Evolutionary conservation across 805 yeast genomes (phyloP).

Genomic region (Zygosaccharomyces bisporus): DNA sequence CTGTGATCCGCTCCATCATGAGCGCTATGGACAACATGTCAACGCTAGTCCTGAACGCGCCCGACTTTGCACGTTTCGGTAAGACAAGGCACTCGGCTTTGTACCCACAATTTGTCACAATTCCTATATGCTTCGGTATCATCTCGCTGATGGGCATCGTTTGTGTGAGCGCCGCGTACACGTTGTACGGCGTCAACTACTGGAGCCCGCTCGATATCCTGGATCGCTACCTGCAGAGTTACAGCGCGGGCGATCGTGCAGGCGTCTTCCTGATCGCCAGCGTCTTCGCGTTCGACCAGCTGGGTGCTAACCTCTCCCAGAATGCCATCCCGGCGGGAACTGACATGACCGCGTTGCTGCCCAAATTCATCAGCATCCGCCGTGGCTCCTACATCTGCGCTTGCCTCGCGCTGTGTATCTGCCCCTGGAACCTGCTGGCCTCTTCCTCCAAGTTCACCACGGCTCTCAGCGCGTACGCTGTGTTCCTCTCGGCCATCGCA

Average conservation of each 20-base stretch:
- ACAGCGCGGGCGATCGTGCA: conserved; percentile 58
- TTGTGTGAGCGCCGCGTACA: conserved; percentile 73
- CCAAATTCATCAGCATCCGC: conserved; percentile 64
- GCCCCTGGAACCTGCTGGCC: conserved; percentile 79
- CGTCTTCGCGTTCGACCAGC: conserved; percentile 70
- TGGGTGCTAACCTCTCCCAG: conserved; percentile 74
- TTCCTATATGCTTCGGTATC: conserved; percentile 73
- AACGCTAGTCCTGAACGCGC: conserved; percentile 81
- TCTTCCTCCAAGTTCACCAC: conserved; percentile 73
- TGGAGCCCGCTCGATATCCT: conserved; percentile 87
- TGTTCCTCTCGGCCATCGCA: conserved; percentile 77
- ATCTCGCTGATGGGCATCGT: conserved; percentile 83
- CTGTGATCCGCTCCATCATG: conserved; percentile 73
- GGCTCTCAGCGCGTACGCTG: conserved; percentile 75
- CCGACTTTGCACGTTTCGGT: conserved; percentile 86
- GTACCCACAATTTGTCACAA: conserved; percentile 59
- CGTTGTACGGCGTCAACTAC: conserved; percentile 60
- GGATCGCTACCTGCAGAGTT: conserved; percentile 53
- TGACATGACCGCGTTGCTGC: conserved; percentile 63
- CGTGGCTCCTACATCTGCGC: conserved; percentile 83
- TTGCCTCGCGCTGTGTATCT: conserved; percentile 59
- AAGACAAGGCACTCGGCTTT: conserved; percentile 48
- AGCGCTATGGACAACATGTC: conserved; percentile 82
- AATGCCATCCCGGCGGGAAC: conserved; percentile 71
- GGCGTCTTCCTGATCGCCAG: conserved; percentile 74